A percentile compares a stretch with the other conserved stretches of the same genome.
phyloP scores from a whole-genome alignment of 345 rosid species.

The Melastoma malabathricum region DNA sequence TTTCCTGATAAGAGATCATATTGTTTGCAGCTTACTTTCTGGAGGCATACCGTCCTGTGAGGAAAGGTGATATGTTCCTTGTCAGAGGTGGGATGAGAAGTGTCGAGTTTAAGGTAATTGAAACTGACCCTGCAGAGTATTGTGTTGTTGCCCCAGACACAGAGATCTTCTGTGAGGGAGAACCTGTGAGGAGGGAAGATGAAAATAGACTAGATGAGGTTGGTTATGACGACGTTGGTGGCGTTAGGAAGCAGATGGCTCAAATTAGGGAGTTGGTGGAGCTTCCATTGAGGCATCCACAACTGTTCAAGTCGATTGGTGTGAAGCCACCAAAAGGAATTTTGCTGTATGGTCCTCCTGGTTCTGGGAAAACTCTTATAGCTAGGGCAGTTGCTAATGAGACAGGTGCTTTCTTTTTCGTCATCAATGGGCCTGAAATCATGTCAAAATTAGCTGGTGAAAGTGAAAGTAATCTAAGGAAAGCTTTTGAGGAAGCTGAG shows the following conservation, averaged over 20 bases:
- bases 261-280: constrained; percentile 89
- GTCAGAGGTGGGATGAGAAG: constrained; percentile 98
- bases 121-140: constrained; percentile 75
- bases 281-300: constrained; percentile 89
- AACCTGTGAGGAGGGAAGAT: constrained; percentile 83
- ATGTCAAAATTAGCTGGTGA: constrained; percentile 96
- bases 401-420: constrained; percentile 93
- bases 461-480: constrained; percentile 94
- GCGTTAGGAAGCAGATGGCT: constrained; percentile 97
- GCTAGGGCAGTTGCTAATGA: constrained; percentile 94
- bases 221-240: constrained; percentile 95
- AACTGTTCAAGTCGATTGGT: constrained; percentile 86
- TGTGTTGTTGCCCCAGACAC: constrained; percentile 97
- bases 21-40: constrained; percentile 60
- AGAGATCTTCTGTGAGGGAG: constrained; percentile 93
- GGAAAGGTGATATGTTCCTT: constrained; percentile 89
- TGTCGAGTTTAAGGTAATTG: constrained; percentile 77
- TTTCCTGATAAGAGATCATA: not conserved
- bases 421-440: constrained; percentile 89
- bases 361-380: constrained; percentile 75
- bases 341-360: constrained; percentile 74
- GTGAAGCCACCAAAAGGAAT: constrained; percentile 95
- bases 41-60: constrained; percentile 87
- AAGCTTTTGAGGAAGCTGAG: constrained; percentile 95
- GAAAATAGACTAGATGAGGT: constrained; percentile 81